Conservation (phyloP, 106 monocot genomes). For the Allium sativum region DNA sequence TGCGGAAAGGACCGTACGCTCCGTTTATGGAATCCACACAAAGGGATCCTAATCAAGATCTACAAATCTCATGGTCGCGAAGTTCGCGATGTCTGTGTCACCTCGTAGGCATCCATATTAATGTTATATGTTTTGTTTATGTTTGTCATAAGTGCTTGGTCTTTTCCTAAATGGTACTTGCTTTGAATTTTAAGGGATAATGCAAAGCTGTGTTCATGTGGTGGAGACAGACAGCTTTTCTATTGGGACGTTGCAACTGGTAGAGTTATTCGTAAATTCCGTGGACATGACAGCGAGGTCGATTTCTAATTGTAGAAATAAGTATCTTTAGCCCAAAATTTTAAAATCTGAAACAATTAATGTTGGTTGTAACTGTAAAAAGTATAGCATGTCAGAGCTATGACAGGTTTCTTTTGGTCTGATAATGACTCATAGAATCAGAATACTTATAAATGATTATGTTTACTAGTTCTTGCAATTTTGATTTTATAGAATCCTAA, state of each 20-base stretch:
- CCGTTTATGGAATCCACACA: conserved; percentile 95
- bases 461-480: too few species aligned
- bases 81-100: conserved; percentile 86
- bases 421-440: too few species aligned
- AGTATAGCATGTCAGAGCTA: too few species aligned
- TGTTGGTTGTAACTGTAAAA: too few species aligned
- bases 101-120: conserved; percentile 25
- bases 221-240: conserved; percentile 85
- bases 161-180: too few species aligned
- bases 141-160: too few species aligned
- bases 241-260: conserved; percentile 85
- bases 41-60: conserved; percentile 88
- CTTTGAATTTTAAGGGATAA: conserved; percentile 48
- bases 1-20: conserved; percentile 98
- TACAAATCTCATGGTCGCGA: conserved; percentile 95
- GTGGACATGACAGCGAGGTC: conserved; percentile 96
- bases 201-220: conserved; percentile 81
- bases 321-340: too few species aligned
- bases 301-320: not conserved
- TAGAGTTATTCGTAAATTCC: conserved; percentile 84
- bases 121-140: too few species aligned
- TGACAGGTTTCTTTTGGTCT: too few species aligned
- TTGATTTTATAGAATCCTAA: too few species aligned
- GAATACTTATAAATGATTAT: too few species aligned
- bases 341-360: too few species aligned